These are phyloP conservation scores for Malassezia arunalokei DNA, from an alignment of 1,284 basidiomycete genomes.

Conservation along the genomic window DNA sequence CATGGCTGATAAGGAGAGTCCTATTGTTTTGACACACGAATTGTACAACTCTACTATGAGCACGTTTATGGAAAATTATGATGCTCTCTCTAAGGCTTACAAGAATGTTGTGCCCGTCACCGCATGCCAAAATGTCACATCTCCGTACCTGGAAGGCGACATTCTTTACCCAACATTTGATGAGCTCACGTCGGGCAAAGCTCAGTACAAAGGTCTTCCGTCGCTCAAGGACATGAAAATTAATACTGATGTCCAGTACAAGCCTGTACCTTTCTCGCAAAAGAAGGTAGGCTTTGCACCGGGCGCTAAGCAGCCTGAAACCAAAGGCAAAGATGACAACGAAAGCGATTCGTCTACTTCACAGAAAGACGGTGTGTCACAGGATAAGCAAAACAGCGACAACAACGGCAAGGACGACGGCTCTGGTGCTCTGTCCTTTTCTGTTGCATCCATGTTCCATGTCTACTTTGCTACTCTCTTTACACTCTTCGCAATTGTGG, in stretches of 20 bases:
- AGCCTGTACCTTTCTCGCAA: not conserved
- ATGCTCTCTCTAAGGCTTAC: slow-evolving; percentile 30
- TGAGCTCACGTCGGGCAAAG: slow-evolving; percentile 25
- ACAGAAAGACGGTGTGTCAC: too few species aligned
- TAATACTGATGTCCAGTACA: not conserved
- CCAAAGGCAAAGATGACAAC: too few species aligned
- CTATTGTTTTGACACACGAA: slow-evolving; percentile 38
- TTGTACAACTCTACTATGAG: slow-evolving; percentile 39
- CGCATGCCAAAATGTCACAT: slow-evolving; percentile 39
- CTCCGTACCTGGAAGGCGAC: slow-evolving; percentile 48
- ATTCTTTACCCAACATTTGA: slow-evolving; percentile 44
- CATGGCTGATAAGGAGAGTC: slow-evolving; percentile 43
- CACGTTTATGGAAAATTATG: slow-evolving; percentile 31
- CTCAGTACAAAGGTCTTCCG: slow-evolving; percentile 21
- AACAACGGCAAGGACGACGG: too few species aligned
- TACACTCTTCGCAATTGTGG: too few species aligned
- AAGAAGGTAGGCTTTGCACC: slow-evolving; percentile 1
- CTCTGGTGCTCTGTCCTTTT: too few species aligned
- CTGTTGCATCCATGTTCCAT: too few species aligned
- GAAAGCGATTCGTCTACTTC: too few species aligned
- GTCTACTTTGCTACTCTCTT: too few species aligned
- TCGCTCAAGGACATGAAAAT: slow-evolving; percentile 22
- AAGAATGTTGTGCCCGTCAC: slow-evolving; percentile 42
- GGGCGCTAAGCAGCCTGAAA: not conserved
- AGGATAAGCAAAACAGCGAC: too few species aligned